Conservation (phyloP, 1,284 basidiomycete species). For the Phlebopus sp. region DNA sequence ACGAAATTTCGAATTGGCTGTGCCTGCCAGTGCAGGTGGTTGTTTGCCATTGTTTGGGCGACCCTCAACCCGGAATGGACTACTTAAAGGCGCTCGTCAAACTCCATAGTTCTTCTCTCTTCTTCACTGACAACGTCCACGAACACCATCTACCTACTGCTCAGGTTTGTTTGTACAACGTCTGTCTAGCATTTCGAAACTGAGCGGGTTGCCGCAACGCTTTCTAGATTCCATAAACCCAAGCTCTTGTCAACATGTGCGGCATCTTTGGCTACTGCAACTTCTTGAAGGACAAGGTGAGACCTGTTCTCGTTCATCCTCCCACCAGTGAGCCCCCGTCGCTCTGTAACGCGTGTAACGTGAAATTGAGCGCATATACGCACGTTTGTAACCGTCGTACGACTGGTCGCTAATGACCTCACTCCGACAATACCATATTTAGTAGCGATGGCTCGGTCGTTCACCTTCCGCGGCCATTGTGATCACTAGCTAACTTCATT, state of each 20-base stretch:
- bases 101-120: constrained; percentile 19
- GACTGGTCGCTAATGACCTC: background rate
- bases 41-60: constrained; percentile 30
- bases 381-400: background rate
- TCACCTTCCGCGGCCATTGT: background rate
- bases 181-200: background rate
- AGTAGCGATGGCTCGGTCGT: constrained; percentile 7
- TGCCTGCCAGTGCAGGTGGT: constrained; percentile 4
- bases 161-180: constrained; percentile 17
- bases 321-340: constrained; percentile 1
- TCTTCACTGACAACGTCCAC: constrained; percentile 21
- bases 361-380: constrained; percentile 17
- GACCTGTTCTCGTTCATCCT: constrained; percentile 20
- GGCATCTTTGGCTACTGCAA: constrained; percentile 97
- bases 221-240: constrained; percentile 3
- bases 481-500: constrained; percentile 15
- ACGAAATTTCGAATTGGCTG: constrained; percentile 1
- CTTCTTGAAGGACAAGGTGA: constrained; percentile 88
- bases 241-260: constrained; percentile 57
- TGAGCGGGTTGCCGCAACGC: constrained; percentile 5
- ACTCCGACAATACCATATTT: constrained; percentile 18
- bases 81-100: constrained; percentile 29
- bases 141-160: background rate
- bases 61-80: constrained; percentile 28
- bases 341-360: constrained; percentile 3